These are phyloP conservation scores for Xylona heveae DNA, from an alignment of 495 filamentous ascomycete species.

Conservation along the genomic window DNA sequence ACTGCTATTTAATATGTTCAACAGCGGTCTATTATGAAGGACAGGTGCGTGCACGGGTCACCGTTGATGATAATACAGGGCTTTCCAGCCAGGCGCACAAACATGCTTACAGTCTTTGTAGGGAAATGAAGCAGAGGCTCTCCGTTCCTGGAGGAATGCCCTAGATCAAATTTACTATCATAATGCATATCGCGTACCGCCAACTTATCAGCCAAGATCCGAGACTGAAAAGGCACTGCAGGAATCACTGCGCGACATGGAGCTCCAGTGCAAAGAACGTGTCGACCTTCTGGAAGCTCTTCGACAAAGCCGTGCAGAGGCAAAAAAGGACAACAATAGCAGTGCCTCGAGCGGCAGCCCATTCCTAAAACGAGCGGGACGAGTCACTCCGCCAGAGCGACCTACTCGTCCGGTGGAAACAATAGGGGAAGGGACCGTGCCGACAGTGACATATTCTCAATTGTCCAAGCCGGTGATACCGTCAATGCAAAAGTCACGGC, in stretches of 20 bases:
- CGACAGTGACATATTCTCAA: slow-evolving; percentile 55
- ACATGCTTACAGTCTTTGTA: too few species aligned
- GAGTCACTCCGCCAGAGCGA: slow-evolving; percentile 1
- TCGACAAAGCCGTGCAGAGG: slow-evolving; percentile 30
- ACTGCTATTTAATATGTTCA: slow-evolving; percentile 81
- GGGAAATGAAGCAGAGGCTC: slow-evolving; percentile 84
- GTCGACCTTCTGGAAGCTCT: slow-evolving; percentile 77
- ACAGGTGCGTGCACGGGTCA: slow-evolving; percentile 32
- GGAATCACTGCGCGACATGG: slow-evolving; percentile 61
- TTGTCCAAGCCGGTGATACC: slow-evolving; percentile 40
- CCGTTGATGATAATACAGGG: neutral
- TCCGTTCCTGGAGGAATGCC: slow-evolving; percentile 78
- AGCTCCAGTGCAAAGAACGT: slow-evolving; percentile 83
- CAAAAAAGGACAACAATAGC: slow-evolving; percentile 11
- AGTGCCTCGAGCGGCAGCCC: slow-evolving; percentile 13
- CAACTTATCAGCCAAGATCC: slow-evolving; percentile 46
- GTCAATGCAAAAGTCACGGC: slow-evolving; percentile 37
- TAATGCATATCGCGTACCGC: slow-evolving; percentile 51
- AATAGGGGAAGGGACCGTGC: slow-evolving; percentile 59
- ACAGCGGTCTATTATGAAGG: slow-evolving; percentile 91
- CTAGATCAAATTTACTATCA: slow-evolving; percentile 83
- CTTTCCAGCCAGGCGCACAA: too few species aligned
- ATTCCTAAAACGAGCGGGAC: slow-evolving; percentile 5
- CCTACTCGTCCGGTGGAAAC: slow-evolving; percentile 4
- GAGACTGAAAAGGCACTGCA: slow-evolving; percentile 74